Base-by-base conservation (phyloP, 306 rosid species). In the Rosa chinensis region DNA sequence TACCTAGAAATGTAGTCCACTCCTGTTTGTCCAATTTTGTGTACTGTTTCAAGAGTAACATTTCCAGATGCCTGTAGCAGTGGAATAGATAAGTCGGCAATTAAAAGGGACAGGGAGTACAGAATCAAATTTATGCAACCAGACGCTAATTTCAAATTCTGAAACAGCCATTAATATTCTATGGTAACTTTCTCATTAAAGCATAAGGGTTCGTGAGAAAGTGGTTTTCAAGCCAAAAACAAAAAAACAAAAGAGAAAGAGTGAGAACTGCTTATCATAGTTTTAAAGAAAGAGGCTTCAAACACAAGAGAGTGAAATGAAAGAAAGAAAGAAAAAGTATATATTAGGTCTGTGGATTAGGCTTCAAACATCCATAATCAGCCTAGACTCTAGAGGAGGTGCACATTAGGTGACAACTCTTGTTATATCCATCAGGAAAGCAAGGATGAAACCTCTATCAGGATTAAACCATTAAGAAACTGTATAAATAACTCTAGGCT, bases 1-100 rank as follows among this genome's bases (percentile, higher is more conserved):
- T 87, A 95, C 99, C 98, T 93, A 64, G 99, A 95, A 83, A 93
- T 88, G 86, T 85, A 95, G 84, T 94, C 89, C 72, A 93, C 99
- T 80, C 97, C 96, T 23, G 93, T 90, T 80, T 91, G 92, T 81
- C 98, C 99, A 74, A 95, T 93, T 81, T 85, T 76, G 72, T 85
- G 87, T 59, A 90, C 87, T 0, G 96, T 90, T 61, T 90, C 90
- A 61, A 91, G 88, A 69, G 99, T 91, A 77, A 93, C 94, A 81
- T 95, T 95, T 64, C 99, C 98, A 40, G 99, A 95, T 69, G 98
- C 97, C 97, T 95, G 83, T 47, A 61, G 82, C 52, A 45, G 77
- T 40, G 73, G 66, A 76, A 64, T 50, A 75, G 80, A 63, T 10
- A 42, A 78, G 70, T 79, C 12, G 59, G 68, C 45, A 74, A 77